These are phyloP conservation scores for Cladosporium halotolerans DNA, from an alignment of 2,329 filamentous ascomycete genomes.

Conservation along the genomic window DNA sequence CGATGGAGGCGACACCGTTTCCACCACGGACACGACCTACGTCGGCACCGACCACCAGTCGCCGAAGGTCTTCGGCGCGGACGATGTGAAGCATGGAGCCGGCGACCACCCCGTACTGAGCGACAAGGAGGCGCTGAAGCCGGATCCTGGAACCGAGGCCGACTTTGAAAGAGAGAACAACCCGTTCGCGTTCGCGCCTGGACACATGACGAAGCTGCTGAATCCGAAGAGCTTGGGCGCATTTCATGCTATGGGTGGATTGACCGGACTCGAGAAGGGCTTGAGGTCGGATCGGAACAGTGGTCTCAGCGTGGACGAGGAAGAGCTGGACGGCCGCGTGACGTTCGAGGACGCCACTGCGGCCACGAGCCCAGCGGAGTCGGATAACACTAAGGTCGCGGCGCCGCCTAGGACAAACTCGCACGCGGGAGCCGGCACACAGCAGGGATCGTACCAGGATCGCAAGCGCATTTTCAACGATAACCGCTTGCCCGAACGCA, in stretches of 20 bases:
- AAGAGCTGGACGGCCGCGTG: conserved; percentile 55
- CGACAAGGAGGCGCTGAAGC: conserved; percentile 63
- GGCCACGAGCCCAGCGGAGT: conserved; percentile 21
- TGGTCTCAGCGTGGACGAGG: conserved; percentile 67
- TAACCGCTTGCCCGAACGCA: conserved; percentile 64
- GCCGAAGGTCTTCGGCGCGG: conserved; percentile 24
- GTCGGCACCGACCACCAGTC: conserved; percentile 40
- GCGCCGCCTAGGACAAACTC: conserved; percentile 12
- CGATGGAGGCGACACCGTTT: conserved; percentile 46
- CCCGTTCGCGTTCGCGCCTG: conserved; percentile 76
- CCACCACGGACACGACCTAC: conserved; percentile 58
- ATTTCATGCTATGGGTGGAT: conserved; percentile 68
- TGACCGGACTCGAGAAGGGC: conserved; percentile 67
- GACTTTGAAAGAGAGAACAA: conserved; percentile 74
- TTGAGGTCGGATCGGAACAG: conserved; percentile 58
- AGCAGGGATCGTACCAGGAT: conserved; percentile 46
- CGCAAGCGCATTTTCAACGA: conserved; percentile 64
- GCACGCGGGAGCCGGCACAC: conserved; percentile 23
- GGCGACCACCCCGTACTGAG: conserved; percentile 50
- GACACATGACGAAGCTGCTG: conserved; percentile 72
- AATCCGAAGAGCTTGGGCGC: conserved; percentile 73
- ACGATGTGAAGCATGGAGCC: conserved; percentile 24
- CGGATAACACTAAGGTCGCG: conserved; percentile 22
- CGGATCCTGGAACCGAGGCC: conserved; percentile 67
- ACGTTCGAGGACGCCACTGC: conserved; percentile 59